These are phyloP conservation scores for Magnusiomyces paraingens DNA, from an alignment of 1,139 yeast species.

Conservation along the genomic window DNA sequence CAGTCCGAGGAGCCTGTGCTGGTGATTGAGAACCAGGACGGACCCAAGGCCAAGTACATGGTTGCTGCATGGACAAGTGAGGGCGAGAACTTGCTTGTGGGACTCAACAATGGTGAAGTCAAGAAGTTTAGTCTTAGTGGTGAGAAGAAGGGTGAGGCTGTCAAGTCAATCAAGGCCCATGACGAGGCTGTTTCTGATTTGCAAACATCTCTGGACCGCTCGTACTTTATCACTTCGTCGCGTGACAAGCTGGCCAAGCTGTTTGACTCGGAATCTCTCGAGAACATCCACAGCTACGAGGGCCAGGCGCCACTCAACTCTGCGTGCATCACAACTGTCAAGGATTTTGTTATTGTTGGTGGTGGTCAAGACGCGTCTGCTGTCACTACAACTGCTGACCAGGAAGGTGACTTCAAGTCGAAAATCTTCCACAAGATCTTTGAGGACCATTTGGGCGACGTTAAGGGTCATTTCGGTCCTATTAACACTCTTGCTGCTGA, in stretches of 20 bases:
- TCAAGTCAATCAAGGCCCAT: constrained; percentile 53
- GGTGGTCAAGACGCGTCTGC: constrained; percentile 99
- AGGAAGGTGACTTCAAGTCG: constrained; percentile 96
- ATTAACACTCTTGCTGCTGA: constrained; percentile 88
- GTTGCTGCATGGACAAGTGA: constrained; percentile 87
- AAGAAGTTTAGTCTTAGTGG: constrained; percentile 80
- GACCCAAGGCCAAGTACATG: constrained; percentile 56
- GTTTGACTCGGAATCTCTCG: constrained; percentile 69
- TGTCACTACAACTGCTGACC: constrained; percentile 90
- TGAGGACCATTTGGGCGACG: constrained; percentile 94
- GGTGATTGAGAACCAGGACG: constrained; percentile 45
- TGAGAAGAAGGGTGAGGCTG: constrained; percentile 31
- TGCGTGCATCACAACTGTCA: constrained; percentile 87
- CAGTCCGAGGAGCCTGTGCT: constrained; percentile 47
- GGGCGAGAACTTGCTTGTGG: constrained; percentile 70
- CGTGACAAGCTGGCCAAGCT: constrained; percentile 87
- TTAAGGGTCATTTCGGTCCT: constrained; percentile 99
- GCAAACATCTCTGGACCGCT: constrained; percentile 80
- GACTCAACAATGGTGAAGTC: constrained; percentile 80
- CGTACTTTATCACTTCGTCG: constrained; percentile 88
- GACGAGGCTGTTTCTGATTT: constrained; percentile 74
- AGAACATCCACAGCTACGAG: constrained; percentile 64
- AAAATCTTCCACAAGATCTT: constrained; percentile 92
- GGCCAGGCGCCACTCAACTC: constrained; percentile 95
- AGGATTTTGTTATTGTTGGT: constrained; percentile 88